Base-by-base conservation (phyloP, 2,329 filamentous ascomycete species). In the Diplodia seriata region DNA sequence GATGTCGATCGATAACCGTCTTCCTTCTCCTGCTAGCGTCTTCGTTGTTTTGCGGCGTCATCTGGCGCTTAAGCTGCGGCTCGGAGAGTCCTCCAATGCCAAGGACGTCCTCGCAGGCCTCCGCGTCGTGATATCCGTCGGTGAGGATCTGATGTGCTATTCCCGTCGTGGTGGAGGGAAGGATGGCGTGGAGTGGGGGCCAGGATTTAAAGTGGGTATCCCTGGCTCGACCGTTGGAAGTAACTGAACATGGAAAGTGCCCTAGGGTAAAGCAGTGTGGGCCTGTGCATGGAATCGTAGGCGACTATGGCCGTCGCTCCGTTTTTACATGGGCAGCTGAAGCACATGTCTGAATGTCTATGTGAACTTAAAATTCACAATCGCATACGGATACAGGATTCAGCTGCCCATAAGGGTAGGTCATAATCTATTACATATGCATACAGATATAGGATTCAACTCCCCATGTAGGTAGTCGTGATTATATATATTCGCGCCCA, bases 231-330 rank as follows among this genome's bases (percentile, higher is more conserved):
- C 51, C 51, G 51, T 54, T 54, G 26, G 14, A 18, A 18, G 51
- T 54, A 54, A 54, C 51, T 29, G 15, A 15, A 54, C 15, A 33
- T 54, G 26, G 51, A 54, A 54, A 29, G 15, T 31, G 51, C 51
- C 15, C 4, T 54, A 31, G 15, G 23, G 26, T 14, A 18, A 20
- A 51, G n/a, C 26, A 15, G 26, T 51, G 6, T 33, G 31, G 31
- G 31, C 8, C 31, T 33, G 31, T 31, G 31, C 31, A 31, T 31
- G 31, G 31, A 4, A 8, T 31, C 31, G 31, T 33, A 33, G 31
- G 31, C 31, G 8, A 33, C 6, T 33, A 33, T 33, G 5, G 31
- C 31, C 31, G 31, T 33, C 8, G 31, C 31, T 33, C 8, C 8
- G 8, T 33, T 8, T 33, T 33, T 33, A 33, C 31, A 7, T 33